Base-by-base conservation (phyloP, 345 rosid genomes). In the Camelina neglecta region DNA sequence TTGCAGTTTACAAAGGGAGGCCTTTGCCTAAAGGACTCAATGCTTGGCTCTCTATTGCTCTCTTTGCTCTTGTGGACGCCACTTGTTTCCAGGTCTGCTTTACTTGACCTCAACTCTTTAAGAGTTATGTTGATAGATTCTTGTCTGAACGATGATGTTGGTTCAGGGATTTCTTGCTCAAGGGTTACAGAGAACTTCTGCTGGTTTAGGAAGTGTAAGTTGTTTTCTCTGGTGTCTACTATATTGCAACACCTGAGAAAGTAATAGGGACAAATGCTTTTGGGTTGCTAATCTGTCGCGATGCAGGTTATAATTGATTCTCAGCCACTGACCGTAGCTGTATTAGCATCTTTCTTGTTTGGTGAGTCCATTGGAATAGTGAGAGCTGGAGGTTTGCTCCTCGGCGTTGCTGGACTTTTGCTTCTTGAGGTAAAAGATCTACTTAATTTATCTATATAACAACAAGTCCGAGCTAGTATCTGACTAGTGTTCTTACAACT, bases 251-350 rank as follows among this genome's bases (percentile, higher is more conserved):
- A 16, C 18, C 66, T 38, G 33, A 39, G 33, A 61, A 39, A 39
- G 3, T 10, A 39, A 60, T 16, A 3, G 41, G 35, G 42, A 18
- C 18, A 59, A 59, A 35, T 15, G 63, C 10, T 56, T 33, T 39
- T 2, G 9, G 39, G 75, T 44, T 45, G 49, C 13, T 47, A 38
- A 64, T 60, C 31, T 12, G 9, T 42, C 1, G 2, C 7, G 42
- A 6, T 67, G 67, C 84, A 91, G 96, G 98, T 94, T 70, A 94
- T 91, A 72, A 94, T 94, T 67, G 97, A 94, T 73, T 90, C 97
- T 2, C 97, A 91, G 78, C 98, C 97, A 49, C 78, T 91, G 69
- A 90, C 96, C 13, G 98, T 94, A 16, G 95, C 96, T 74, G 77
- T 94, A 5, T 91, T 94, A 83, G 97, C 96, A 29, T 81, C 94